Base-by-base conservation (phyloP, 352 stramenopile genomes). In the Peronospora farinosa region DNA sequence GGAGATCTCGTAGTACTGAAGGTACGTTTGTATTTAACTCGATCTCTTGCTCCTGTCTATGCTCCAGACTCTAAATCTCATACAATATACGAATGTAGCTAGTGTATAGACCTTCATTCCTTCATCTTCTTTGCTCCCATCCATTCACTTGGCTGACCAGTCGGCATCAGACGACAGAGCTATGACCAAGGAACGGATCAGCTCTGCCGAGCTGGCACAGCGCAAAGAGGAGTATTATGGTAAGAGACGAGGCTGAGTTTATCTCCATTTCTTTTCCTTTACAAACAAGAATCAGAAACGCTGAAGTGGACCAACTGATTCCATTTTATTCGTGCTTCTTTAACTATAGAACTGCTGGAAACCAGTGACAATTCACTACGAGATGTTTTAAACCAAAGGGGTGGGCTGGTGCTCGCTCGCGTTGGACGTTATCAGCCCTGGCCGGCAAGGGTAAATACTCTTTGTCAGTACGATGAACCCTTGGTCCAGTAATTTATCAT, bases 371-470 rank as follows among this genome's bases (percentile, higher is more conserved):
- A 19, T 8, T 59, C 78, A 17, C 72, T 93, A 10, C 73, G 71
- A 44, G 63, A 74, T 31, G 59, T 90, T 17, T 69, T 93, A 23
- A 89, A 93, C 57, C 62, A 88, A 54, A 75, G 81, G 16, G 80
- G 72, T 13, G 83, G 83, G 9, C 52, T 94, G n/a, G 51, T 94
- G 41, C 72, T 92, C 25, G 83, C 83, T 15, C 74, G 80, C 9
- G 75, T 88, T 13, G 80, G 80, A 41, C 83, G 78, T 47, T 84
- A 94, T 58, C 80, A 85, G 45, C 79, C 79, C 15, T 94, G 83
- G 83, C 83, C 83, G 27, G 80, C 83, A 15, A 69, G 83, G 48
- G 83, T 94, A 72, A 3, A 21, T 37, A 31, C 39, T 9, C 5
- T 50, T 40, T 48, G 21, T 37, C 19, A 47, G 9, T 30, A 15